Evolutionary conservation across 2,329 filamentous ascomycete species (phyloP), one percentile per base, ranked within the genome.

Genomic region (Thielaviopsis musarum): DNA sequence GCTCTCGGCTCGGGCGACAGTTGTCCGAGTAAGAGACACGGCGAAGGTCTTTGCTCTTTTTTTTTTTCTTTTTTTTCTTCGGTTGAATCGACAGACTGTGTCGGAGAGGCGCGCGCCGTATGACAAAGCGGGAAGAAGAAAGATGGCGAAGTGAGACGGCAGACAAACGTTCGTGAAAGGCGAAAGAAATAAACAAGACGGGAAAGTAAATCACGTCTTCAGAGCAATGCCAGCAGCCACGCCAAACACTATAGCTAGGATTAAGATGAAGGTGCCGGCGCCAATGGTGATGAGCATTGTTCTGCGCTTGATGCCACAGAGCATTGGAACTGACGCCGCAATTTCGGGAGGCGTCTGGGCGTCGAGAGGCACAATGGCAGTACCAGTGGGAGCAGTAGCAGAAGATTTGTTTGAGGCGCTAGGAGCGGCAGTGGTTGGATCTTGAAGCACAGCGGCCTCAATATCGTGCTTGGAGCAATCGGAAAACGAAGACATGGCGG

Each of bases 181-280:
- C n/a, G 13, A 28, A 49, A 30, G 45, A 49, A 13, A 19, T 6
- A 56, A n/a, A 49, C 10, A 45, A 15, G 24, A 53, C 30, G 30
- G 30, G n/a, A 26, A 12, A 45, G 17, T n/a, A 30, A 21, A 34
- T 59, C 57, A 62, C 12, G 56, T 57, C 51, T 61, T 60, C 53
- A 65, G 59, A 4, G 65, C 65, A 52, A 66, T 55, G 7, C 65
- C 65, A 9, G 62, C 64, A 10, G 63, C 65, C 13, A 66, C 59
- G 30, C 65, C 65, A 49, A 66, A 61, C 17, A 64, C 65, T 24
- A 66, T 62, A 34, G 62, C 64, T 1, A 63, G 62, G 26, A 66
- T 52, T 30, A 58, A 56, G n/a, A 66, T 54, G 30, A 65, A 41
- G 4, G 62, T 30, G 5, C 62, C 64, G 19, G 62, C 60, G n/a